Base-by-base conservation (phyloP, 75 land plant genomes). In the Adiantum capillusveneris region DNA sequence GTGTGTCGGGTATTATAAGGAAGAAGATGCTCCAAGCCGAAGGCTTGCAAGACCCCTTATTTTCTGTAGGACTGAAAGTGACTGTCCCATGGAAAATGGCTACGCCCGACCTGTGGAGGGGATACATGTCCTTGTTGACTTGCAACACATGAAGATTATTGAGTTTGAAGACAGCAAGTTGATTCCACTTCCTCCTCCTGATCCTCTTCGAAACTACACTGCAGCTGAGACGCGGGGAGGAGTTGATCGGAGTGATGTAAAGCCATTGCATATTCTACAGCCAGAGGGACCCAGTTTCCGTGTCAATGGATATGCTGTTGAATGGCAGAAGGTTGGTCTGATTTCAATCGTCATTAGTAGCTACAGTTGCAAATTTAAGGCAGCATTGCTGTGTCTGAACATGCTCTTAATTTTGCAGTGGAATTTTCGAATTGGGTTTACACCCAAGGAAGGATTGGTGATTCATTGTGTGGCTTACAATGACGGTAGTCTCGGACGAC, bases 21-120 rank as follows among this genome's bases (percentile, higher is more conserved):
- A 90, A 52, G 83, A 86, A 59, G 99, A 95, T 82, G 76, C 92
- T 48, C 99, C 99, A 13, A 84, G 84, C 34, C 69, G 99, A 18
- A 77, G 99, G 55, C 82, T 95, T 44, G 99, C 88, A 19, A 84
- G 86, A 50, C 99, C 99, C 41, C 77, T 95, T 28, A 82, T 95
- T 41, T 95, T 95, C 60, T 90, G 91, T 60, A 70, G 97, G 67
- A 90, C 99, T 19, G 92, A 90, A 65, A 90, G 99, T 73, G 96
- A 86, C 31, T 86, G 96, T 53, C 96, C 99, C 19, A 80, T 95
- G 86, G 99, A 95, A 62, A 95, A 95, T 75, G 99, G 99, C 12
- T 95, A 95, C 74, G 99, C 99, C 16, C 81, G 99, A 31, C 99
- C 99, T 44, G 94, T 90, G 63, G 99, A 95, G 60, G 99, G 99